Percentiles rank a stretch among this genome's conserved stretches.
Conservation (phyloP, 2,329 filamentous ascomycete genomes). For the Trichoderma koningii region DNA sequence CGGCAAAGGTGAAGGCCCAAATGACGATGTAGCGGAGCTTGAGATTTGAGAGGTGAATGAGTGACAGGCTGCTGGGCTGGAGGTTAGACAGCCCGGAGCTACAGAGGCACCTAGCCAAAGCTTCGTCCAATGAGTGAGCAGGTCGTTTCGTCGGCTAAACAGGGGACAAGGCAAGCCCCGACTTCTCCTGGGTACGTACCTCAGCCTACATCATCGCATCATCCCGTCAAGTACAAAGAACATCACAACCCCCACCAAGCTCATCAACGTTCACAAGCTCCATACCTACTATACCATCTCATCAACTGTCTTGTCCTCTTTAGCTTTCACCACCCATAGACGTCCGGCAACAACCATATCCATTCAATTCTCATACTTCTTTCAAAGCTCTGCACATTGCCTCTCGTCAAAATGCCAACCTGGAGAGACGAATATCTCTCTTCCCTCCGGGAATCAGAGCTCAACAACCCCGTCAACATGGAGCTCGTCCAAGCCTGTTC, state of each 20-base stretch:
- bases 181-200: not conserved
- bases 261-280: not conserved
- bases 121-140: slow-evolving; percentile 24
- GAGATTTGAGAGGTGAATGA: not conserved
- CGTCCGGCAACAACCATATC: not conserved
- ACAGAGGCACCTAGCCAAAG: slow-evolving; percentile 7
- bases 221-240: not conserved
- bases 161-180: not conserved
- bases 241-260: slow-evolving; percentile 2
- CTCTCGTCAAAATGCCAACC: slow-evolving; percentile 51
- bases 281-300: too few species aligned
- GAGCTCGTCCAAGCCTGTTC: slow-evolving; percentile 79
- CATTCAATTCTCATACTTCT: too few species aligned
- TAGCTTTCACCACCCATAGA: not conserved
- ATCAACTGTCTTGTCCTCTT: too few species aligned
- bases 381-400: not conserved
- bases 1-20: not conserved
- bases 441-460: slow-evolving; percentile 71
- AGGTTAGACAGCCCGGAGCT: slow-evolving; percentile 16
- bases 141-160: slow-evolving; percentile 41
- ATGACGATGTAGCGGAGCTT: slow-evolving; percentile 2
- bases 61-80: not conserved
- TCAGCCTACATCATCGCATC: slow-evolving; percentile 12
- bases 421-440: slow-evolving; percentile 83
- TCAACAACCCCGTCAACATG: slow-evolving; percentile 62